Conservation (phyloP, 2,329 filamentous ascomycete genomes). For the Neoarthrinium moseri region DNA sequence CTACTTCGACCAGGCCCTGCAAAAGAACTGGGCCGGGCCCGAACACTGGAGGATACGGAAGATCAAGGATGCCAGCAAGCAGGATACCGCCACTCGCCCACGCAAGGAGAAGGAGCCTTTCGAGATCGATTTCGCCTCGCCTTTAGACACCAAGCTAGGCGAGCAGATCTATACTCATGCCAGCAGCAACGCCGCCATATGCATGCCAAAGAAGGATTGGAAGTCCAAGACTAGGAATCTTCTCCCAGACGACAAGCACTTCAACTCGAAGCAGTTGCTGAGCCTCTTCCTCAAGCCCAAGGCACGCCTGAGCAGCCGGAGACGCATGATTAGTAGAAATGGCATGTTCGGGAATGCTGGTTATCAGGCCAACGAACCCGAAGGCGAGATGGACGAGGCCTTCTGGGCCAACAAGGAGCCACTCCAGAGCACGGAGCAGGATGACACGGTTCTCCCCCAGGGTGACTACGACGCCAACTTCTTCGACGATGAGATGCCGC, state of each 20-base stretch:
- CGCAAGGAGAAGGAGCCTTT: constrained; percentile 97
- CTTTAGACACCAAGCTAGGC: constrained; percentile 68
- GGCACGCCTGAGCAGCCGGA: constrained; percentile 72
- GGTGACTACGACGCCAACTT: constrained; percentile 97
- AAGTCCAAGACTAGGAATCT: constrained; percentile 91
- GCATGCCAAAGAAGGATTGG: constrained; percentile 90
- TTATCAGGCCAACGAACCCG: constrained; percentile 52
- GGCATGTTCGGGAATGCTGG: constrained; percentile 39
- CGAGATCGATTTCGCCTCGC: constrained; percentile 83
- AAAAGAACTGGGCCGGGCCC: constrained; percentile 98
- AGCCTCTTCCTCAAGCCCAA: constrained; percentile 94
- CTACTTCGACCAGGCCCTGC: constrained; percentile 94
- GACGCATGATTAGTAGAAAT: constrained; percentile 44
- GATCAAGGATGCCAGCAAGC: constrained; percentile 77
- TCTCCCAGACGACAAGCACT: constrained; percentile 95
- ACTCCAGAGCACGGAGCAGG: constrained; percentile 36
- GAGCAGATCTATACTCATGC: constrained; percentile 82
- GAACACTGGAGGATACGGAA: constrained; percentile 97
- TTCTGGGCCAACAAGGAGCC: constrained; percentile 83
- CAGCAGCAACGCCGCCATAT: constrained; percentile 76
- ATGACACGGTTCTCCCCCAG: constrained; percentile 57
- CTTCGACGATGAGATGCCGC: constrained; percentile 82
- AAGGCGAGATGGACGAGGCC: constrained; percentile 87
- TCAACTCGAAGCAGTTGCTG: constrained; percentile 88
- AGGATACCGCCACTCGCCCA: constrained; percentile 57